Conservation (phyloP, 2,329 filamentous ascomycete species). For the Talaromyces sp. region DNA sequence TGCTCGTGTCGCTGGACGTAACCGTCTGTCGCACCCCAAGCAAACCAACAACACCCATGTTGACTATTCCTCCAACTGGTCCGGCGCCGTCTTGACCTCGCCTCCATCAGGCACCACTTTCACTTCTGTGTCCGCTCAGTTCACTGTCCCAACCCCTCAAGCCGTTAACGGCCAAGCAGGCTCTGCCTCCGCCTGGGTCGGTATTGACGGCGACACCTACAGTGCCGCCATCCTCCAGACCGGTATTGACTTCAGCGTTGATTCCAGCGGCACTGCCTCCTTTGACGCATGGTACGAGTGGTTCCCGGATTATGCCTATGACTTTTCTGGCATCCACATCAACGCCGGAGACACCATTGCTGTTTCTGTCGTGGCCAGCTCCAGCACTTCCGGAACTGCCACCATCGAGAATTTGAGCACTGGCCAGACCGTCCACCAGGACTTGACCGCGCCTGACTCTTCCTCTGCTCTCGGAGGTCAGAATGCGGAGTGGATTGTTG, state of each 20-base stretch:
- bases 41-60: constrained; percentile 33
- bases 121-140: constrained; percentile 46
- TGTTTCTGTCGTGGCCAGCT: constrained; percentile 42
- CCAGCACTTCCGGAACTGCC: constrained; percentile 47
- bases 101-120: constrained; percentile 48
- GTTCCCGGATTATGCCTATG: constrained; percentile 58
- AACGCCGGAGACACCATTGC: constrained; percentile 48
- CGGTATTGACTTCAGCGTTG: constrained; percentile 56
- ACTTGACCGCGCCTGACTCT: constrained; percentile 44
- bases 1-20: constrained; percentile 16
- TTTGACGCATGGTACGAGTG: constrained; percentile 63
- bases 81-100: constrained; percentile 55
- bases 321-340: constrained; percentile 51
- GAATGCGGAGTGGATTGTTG: constrained; percentile 65
- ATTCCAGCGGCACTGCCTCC: constrained; percentile 36
- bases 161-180: constrained; percentile 49
- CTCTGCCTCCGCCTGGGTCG: constrained; percentile 56
- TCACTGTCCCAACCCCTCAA: constrained; percentile 50
- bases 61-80: constrained; percentile 59
- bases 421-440: constrained; percentile 54
- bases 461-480: constrained; percentile 49
- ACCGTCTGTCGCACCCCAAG: constrained; percentile 13
- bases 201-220: constrained; percentile 63
- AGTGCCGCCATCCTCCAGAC: constrained; percentile 56
- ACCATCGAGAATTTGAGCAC: constrained; percentile 54